Percentiles rank a stretch among this genome's conserved stretches.
Conservation (phyloP, 164 flowering plant genomes). For the Umbilicus rupestris region DNA sequence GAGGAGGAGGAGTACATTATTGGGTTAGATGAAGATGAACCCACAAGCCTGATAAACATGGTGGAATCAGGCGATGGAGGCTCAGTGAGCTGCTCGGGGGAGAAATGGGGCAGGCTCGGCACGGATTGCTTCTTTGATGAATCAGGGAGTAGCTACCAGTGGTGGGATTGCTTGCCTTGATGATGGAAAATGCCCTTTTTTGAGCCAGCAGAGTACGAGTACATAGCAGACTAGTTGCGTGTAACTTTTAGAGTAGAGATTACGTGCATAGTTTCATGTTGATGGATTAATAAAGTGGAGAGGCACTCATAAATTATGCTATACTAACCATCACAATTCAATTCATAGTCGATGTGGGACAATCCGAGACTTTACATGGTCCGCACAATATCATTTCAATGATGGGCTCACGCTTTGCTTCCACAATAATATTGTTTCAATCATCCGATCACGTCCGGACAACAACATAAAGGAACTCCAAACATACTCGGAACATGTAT, state of each 20-base stretch:
- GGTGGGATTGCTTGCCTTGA: background rate
- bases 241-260: background rate
- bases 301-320: too few species aligned
- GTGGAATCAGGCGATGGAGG: conserved; percentile 3
- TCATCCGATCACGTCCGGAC: too few species aligned
- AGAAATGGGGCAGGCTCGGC: background rate
- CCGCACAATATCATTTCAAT: too few species aligned
- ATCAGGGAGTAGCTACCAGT: conserved; percentile 1
- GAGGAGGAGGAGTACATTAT: background rate
- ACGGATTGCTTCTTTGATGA: background rate
- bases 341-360: too few species aligned
- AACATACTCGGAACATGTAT: too few species aligned
- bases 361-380: too few species aligned
- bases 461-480: too few species aligned
- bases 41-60: background rate
- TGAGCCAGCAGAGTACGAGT: background rate
- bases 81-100: background rate
- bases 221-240: background rate
- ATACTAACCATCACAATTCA: too few species aligned
- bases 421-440: too few species aligned
- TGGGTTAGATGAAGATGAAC: background rate
- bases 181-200: background rate
- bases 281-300: too few species aligned
- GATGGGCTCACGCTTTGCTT: too few species aligned
- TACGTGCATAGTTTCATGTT: background rate